Evolutionary conservation across 192 early-diverging fungal species (phyloP), one percentile per base, ranked within the genome.

Genomic region (Coemansia sp.): DNA sequence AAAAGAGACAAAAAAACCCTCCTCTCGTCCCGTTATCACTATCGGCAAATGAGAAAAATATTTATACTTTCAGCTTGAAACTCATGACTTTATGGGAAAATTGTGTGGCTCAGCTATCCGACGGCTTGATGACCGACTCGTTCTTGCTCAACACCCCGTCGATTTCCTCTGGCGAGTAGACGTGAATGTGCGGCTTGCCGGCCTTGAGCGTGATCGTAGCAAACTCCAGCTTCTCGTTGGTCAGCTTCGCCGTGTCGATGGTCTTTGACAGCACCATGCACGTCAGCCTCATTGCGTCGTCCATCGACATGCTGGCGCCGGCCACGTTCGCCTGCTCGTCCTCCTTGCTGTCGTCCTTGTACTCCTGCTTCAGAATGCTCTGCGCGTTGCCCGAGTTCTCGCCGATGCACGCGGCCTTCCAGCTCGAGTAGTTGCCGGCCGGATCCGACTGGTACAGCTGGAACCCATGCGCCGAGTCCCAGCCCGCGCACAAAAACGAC

Each of bases 361-460:
- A 95, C 78, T 99, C 95, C 56, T 94, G 92, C 73, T 96, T 95
- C 60, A 99, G 78, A 23, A 96, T 91, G 46, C 87, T 87, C 61
- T 91, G 88, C 2, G 93, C 94, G 42, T 88, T 92, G 11, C 88
- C 81, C 35, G 86, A 87, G 79, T 97, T 99, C 30, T 91, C 90
- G 29, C 97, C 97, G 67, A 99, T 95, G 76, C 93, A 94, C 30
- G 90, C 93, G 6, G 97, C 94, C 70, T 95, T 97, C 97, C 97
- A 99, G 46, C 95, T 95, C 64, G 88, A 85, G 76, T 98, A 99
- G 81, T 99, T 99, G 47, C 97, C 97, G 2, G 92, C 93, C 0
- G 97, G 97, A 78, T 99, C 97, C 15, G 93, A 95, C 72, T 93
- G 92, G 70, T 97, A 98, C 27, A 99, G 84, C 74, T 98, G 97